Conservation (phyloP, 1,284 basidiomycete genomes). For the Mycosarcoma maydis region DNA sequence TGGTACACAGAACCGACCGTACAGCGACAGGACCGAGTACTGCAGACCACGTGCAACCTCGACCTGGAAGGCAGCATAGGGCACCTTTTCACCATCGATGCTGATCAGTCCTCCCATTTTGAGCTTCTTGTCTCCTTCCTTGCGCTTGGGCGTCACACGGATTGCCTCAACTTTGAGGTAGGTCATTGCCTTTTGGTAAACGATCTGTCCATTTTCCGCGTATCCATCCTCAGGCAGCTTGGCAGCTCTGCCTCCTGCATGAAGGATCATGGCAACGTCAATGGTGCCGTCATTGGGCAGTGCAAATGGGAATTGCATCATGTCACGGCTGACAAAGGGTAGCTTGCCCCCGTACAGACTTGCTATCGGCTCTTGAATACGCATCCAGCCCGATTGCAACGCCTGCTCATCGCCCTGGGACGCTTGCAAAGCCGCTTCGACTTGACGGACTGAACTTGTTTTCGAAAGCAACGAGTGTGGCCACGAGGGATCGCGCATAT, state of each 20-base stretch:
- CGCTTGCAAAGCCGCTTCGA: conserved; percentile 1
- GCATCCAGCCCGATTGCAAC: conserved; percentile 34
- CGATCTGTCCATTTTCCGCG: conserved; percentile 55
- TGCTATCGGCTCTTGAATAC: conserved; percentile 48
- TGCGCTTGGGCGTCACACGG: conserved; percentile 55
- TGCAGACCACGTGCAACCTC: conserved; percentile 71
- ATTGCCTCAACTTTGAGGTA: conserved; percentile 63
- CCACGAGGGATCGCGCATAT: conserved; percentile 53
- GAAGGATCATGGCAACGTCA: conserved; percentile 56
- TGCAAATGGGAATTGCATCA: conserved; percentile 65
- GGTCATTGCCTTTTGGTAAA: conserved; percentile 51
- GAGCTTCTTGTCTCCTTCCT: conserved; percentile 45
- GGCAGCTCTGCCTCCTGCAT: conserved; percentile 47
- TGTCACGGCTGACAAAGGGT: conserved; percentile 60
- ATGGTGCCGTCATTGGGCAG: conserved; percentile 56
- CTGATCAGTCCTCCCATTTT: conserved; percentile 46
- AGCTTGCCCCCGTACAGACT: conserved; percentile 63
- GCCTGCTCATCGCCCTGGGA: neutral
- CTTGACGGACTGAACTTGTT: neutral
- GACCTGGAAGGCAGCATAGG: conserved; percentile 82
- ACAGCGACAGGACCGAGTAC: conserved; percentile 45
- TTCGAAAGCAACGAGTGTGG: conserved; percentile 19
- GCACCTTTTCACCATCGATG: conserved; percentile 85
- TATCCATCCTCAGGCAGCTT: conserved; percentile 53
- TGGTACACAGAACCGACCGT: conserved; percentile 42